Base-by-base conservation (phyloP, 1,139 yeast genomes). In the Hemisphaericaspora lyxosophila region DNA sequence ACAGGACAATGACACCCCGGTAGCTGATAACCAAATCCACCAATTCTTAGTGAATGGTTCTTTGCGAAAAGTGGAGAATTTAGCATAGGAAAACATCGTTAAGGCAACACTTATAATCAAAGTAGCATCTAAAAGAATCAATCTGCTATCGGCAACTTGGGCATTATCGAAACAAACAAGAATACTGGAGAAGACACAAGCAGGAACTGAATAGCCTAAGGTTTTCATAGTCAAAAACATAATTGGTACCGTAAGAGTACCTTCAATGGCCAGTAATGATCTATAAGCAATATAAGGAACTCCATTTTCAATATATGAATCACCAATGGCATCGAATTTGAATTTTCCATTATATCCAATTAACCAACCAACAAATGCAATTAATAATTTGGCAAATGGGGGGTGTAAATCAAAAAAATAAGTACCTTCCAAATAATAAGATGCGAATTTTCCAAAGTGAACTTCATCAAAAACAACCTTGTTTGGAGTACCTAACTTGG, bases 381-480 rank as follows among this genome's bases (percentile, higher is more conserved):
- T 85, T 50, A 90, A 72, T 62, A 94, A 70, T 62, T 94, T 94
- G 36, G 97, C 98, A 64, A 94, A 85, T 14, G 98, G 99, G 27
- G 99, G 99, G 62, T 94, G 99, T 43, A 94, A 78, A 62, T 94
- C 99, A 59, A 94, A 92, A 61, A 88, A 94, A 62, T 86, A 87
- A 0, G 92, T 82, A 43, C 94, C 70, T 57, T 86, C 84, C 44
- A 87, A 64, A 59, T 87, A 87, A 57, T 86, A 88, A 13, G 95
- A 82, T 18, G 97, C 97, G 63, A 90, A 89, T 57, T 89, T 89
- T 31, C 98, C 98, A 56, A 92, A 92, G 62, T 92, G 98, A 23
- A 92, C 98, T 60, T 94, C 99, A 66, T 94, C 99, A 54, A 94
- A 94, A 18, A 94, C 98, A 40, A 94, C 98, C 58, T 85, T 85